phyloP scores from a whole-genome alignment of 2,329 filamentous ascomycete genomes.

The Diaporthe caulivora region DNA sequence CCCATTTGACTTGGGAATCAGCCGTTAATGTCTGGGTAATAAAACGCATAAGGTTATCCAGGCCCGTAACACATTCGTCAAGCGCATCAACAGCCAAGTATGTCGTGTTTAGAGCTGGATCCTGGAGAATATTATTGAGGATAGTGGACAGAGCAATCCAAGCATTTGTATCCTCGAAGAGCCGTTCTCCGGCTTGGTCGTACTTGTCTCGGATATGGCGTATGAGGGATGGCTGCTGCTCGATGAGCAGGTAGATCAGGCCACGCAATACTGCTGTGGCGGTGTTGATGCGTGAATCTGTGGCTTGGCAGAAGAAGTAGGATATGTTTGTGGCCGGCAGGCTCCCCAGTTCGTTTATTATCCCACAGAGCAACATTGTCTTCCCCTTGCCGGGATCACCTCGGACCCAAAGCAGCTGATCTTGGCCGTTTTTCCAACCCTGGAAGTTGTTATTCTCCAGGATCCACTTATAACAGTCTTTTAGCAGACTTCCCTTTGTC shows the following conservation, averaged over 20 bases:
- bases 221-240: not conserved
- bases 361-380: not conserved
- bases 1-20: not conserved
- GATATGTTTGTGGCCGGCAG: accelerated
- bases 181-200: not conserved
- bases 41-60: not conserved
- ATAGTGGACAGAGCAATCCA: not conserved
- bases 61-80: too few relatives aligned
- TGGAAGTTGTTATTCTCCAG: not conserved
- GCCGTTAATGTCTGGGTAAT: not conserved
- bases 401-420: too few relatives aligned
- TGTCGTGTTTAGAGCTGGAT: not conserved
- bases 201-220: not conserved
- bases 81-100: not conserved
- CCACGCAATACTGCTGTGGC: too few relatives aligned
- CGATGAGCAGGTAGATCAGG: too few relatives aligned
- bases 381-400: too few relatives aligned
- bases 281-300: too few relatives aligned
- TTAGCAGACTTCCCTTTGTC: not conserved
- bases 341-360: not conserved
- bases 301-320: too few relatives aligned
- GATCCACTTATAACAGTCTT: accelerated
- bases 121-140: not conserved
- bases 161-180: not conserved
- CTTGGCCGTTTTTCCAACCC: too few relatives aligned